Evolutionary conservation across 495 filamentous ascomycete genomes (phyloP).

Genomic region (Diplogelasinospora grovesii): DNA sequence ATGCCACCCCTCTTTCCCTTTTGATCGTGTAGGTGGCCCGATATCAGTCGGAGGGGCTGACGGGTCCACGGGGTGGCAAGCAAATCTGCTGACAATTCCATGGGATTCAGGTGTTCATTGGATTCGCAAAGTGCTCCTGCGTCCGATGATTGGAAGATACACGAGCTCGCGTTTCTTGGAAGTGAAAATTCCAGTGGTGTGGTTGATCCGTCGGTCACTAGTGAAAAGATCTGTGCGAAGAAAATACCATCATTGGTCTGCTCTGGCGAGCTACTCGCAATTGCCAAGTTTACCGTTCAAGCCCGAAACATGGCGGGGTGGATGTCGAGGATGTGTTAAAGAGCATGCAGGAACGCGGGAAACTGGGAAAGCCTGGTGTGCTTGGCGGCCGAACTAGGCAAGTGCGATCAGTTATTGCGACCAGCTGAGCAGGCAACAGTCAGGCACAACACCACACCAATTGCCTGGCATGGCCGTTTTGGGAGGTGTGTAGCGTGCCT

Average conservation of each 20-base stretch:
- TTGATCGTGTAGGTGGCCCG: no score
- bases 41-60: no score
- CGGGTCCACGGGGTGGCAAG: no score
- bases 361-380: no score
- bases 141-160: slow-evolving; percentile 1
- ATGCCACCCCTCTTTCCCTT: no score
- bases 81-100: no score
- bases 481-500: no score
- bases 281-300: neutral
- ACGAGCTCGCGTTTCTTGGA: neutral
- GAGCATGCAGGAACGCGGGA: neutral
- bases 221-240: slow-evolving; percentile 11
- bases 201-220: slow-evolving; percentile 23
- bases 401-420: no score
- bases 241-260: slow-evolving; percentile 3
- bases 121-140: neutral
- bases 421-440: no score
- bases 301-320: slow-evolving; percentile 3
- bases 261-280: neutral
- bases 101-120: no score
- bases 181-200: slow-evolving; percentile 18
- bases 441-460: no score
- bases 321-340: neutral
- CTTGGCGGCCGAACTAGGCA: slow-evolving; percentile 5
- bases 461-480: no score